Evolutionary conservation across 768 basidiomycete species (phyloP).

Genomic region (Amanita rimosa): DNA sequence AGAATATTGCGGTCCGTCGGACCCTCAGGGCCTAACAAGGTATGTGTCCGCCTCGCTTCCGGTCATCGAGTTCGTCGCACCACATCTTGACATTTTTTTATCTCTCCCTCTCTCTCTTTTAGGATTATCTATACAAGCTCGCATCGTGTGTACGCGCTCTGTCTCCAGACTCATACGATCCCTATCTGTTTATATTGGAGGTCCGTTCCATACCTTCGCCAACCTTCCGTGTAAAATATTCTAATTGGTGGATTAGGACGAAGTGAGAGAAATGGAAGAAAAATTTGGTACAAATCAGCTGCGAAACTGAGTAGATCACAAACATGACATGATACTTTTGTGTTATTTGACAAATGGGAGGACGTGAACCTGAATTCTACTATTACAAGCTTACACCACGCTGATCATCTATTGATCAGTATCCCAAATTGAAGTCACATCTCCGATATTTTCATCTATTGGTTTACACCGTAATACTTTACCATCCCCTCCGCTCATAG

Average conservation of each 20-base stretch:
- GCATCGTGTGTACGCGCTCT: constrained; percentile 63
- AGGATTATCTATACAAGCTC: constrained; percentile 86
- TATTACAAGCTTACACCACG: too few species aligned
- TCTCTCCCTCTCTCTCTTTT: too few species aligned
- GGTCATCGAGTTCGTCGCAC: too few species aligned
- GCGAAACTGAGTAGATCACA: too few species aligned
- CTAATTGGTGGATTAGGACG: neutral
- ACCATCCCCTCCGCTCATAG: constrained; percentile 4
- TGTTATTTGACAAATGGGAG: too few species aligned
- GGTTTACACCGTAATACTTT: too few species aligned
- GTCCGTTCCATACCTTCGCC: constrained; percentile 21
- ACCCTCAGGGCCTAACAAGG: constrained; percentile 89
- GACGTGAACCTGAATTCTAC: too few species aligned
- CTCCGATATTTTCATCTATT: too few species aligned
- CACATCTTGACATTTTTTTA: too few species aligned
- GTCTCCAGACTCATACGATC: constrained; percentile 63
- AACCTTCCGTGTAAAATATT: neutral
- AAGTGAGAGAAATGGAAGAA: neutral
- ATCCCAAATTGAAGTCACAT: too few species aligned
- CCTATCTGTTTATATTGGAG: constrained; percentile 70
- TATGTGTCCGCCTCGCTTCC: constrained; percentile 13
- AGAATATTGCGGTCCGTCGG: constrained; percentile 69
- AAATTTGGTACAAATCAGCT: neutral
- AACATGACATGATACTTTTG: too few species aligned
- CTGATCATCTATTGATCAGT: too few species aligned